These are phyloP conservation scores for Candida khao-thaluensis DNA, from an alignment of 805 yeast genomes.

Conservation along the genomic window DNA sequence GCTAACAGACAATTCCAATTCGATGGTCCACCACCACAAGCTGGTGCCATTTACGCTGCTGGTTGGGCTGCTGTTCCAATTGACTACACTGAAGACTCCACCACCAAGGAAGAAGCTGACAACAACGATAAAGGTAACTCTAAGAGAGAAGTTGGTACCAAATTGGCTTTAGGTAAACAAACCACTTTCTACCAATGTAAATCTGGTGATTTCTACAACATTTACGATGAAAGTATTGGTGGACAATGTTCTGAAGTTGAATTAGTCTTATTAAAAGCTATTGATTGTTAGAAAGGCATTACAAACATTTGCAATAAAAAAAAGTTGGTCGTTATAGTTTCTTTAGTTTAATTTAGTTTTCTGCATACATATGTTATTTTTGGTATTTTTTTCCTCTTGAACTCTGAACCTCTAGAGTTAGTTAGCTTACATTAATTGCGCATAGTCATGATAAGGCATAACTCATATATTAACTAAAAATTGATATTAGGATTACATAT, in stretches of 20 bases:
- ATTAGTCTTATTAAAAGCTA: conserved; percentile 27
- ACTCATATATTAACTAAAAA: no score
- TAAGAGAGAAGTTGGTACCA: conserved; percentile 20
- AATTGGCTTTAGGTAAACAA: conserved; percentile 61
- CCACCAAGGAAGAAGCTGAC: conserved; percentile 13
- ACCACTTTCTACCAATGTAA: conserved; percentile 71
- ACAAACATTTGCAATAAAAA: neutral
- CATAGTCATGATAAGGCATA: no score
- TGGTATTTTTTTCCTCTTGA: neutral
- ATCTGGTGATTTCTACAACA: conserved; percentile 76
- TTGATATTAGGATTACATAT: neutral
- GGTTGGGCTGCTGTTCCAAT: conserved; percentile 52
- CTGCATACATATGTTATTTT: conserved; percentile 6
- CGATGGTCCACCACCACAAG: conserved; percentile 83
- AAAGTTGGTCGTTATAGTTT: conserved; percentile 5
- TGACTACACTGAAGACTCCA: conserved; percentile 14
- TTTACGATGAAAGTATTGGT: conserved; percentile 53
- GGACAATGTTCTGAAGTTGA: conserved; percentile 41
- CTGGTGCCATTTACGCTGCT: conserved; percentile 65
- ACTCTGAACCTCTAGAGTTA: no score
- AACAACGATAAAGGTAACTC: conserved; percentile 6
- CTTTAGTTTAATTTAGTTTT: conserved; percentile 8
- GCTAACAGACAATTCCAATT: conserved; percentile 72
- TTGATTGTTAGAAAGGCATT: conserved; percentile 7
- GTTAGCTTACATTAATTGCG: no score